Base-by-base conservation (phyloP, 192 early-diverging fungal genomes). In the Bifiguratus adelaidae region DNA sequence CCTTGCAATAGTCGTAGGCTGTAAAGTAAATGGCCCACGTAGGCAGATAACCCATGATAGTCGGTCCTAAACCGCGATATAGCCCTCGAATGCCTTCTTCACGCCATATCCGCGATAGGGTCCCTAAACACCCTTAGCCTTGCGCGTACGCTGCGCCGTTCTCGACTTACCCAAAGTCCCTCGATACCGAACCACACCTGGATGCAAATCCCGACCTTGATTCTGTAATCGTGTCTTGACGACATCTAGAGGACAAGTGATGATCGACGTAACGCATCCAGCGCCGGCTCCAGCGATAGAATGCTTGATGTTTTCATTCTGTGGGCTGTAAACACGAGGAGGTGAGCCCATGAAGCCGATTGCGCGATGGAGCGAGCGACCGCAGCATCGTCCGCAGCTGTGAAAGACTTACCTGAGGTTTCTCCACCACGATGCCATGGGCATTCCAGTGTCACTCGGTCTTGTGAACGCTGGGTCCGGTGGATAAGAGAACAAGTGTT, bases 151-250 rank as follows among this genome's bases (percentile, higher is more conserved):
- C n/a, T n/a, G n/a, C n/a, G n/a, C n/a, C n/a, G n/a, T n/a, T n/a
- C n/a, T n/a, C n/a, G n/a, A 51, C 38, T 43, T 64, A 67, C 74
- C 71, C 46, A 61, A 55, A 53, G 69, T 75, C n/a, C 79, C 81
- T 19, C 53, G 60, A 56, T 86, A 86, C 30, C 52, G 35, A 29
- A 43, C 60, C 56, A 63, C 13, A 13, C 49, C 48, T 13, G 56
- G 41, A 26, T 53, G 27, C 12, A 50, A 27, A n/a, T n/a, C n/a
- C 16, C 48, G 47, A 32, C 63, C 70, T 55, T 93, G 88, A 59
- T 97, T 92, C 66, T 97, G 94, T 41, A 95, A 66, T 28, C 94
- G 71, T 19, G 92, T 86, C 52, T 97, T 97, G 35, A 93, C 85
- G 18, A 97, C 88, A 61, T 97, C 94, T 21, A 97, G 62, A 4